Evolutionary conservation across 2,329 filamentous ascomycete genomes (phyloP).

Genomic region (Xylaria sp.): DNA sequence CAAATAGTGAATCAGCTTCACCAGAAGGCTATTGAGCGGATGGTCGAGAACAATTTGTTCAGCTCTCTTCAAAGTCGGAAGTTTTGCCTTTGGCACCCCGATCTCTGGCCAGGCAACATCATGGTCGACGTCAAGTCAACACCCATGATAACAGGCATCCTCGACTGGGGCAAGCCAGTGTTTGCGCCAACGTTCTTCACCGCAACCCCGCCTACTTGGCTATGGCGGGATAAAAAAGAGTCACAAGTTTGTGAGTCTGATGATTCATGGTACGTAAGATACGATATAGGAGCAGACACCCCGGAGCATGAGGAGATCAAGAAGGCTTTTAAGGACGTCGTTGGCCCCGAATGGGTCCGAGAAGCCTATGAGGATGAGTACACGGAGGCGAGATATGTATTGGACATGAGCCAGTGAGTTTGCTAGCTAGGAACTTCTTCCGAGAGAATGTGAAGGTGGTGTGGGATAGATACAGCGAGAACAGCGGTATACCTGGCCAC

Average conservation of each 20-base stretch:
- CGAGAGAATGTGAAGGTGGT: no score
- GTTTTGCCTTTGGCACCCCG: conserved; percentile 11
- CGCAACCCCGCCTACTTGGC: conserved; percentile 5
- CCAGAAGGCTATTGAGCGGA: neutral
- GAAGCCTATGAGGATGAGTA: no score
- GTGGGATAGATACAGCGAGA: no score
- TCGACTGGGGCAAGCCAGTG: conserved; percentile 12
- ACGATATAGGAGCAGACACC: conserved; percentile 4
- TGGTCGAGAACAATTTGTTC: conserved; percentile 2
- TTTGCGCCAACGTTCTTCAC: conserved; percentile 11
- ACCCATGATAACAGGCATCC: conserved; percentile 6
- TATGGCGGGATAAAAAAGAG: conserved; percentile 6
- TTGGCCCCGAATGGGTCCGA: conserved; percentile 11
- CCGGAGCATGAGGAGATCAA: conserved; percentile 18
- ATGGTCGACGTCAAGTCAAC: conserved; percentile 18
- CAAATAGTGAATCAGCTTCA: neutral
- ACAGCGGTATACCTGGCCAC: no score
- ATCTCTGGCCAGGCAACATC: conserved; percentile 18
- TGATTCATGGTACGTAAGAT: neutral
- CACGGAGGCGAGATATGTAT: no score
- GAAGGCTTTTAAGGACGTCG: conserved; percentile 5
- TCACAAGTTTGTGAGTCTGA: neutral
- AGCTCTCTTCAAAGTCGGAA: neutral
- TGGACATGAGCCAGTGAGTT: no score
- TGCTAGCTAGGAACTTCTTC: no score